phyloP scores from a whole-genome alignment of 78 protist genomes.

The Dictyostelium firmibasis region DNA sequence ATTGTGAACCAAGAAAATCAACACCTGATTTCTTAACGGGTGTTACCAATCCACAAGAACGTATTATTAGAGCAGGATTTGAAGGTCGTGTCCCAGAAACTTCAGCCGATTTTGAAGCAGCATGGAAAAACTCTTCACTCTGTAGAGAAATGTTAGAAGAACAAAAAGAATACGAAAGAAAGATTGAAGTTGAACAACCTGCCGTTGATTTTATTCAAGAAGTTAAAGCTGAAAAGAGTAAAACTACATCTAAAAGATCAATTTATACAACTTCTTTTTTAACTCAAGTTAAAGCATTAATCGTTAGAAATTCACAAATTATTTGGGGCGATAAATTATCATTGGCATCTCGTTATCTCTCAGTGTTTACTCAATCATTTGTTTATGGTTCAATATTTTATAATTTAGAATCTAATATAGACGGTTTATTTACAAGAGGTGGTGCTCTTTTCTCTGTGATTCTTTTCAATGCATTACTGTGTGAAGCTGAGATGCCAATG shows the following conservation, averaged over 20 bases:
- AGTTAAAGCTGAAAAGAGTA: constrained; percentile 28
- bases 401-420: not conserved
- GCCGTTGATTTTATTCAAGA: constrained; percentile 11
- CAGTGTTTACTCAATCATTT: constrained; percentile 39
- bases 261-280: not conserved
- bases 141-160: not conserved
- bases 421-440: constrained; percentile 53
- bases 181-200: constrained; percentile 36
- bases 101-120: constrained; percentile 42
- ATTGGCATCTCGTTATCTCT: not conserved
- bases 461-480: not conserved
- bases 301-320: constrained; percentile 37
- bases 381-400: constrained; percentile 46
- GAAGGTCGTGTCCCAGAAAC: constrained; percentile 65
- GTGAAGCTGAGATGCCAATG: constrained; percentile 5
- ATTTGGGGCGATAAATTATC: too few species aligned
- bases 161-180: constrained; percentile 27
- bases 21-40: too few species aligned
- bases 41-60: too few species aligned
- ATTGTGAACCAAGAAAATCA: too few species aligned
- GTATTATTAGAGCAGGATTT: too few species aligned
- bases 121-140: constrained; percentile 22
- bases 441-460: constrained; percentile 46
- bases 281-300: constrained; percentile 41
- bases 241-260: not conserved